phyloP scores from a whole-genome alignment of 2,329 filamentous ascomycete genomes.

The Didymella pomorum region DNA sequence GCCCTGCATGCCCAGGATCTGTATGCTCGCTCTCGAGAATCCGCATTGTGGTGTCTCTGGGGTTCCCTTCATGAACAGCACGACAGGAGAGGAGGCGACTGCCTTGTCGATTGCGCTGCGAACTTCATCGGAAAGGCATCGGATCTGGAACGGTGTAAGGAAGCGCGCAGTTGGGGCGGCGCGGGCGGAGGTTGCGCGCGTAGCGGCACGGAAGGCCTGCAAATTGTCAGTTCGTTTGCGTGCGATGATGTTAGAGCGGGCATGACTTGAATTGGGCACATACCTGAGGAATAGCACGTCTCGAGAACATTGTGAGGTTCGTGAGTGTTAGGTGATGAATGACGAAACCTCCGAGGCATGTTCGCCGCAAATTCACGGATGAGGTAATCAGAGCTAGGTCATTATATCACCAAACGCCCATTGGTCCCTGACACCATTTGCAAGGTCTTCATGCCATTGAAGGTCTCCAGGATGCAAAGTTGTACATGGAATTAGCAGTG shows the following conservation, averaged over 20 bases:
- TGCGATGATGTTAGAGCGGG: background rate
- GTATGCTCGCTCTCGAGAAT: conserved; percentile 93
- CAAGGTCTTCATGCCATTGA: background rate
- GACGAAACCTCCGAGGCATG: conserved; percentile 31
- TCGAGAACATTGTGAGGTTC: conserved; percentile 47
- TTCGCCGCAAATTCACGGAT: conserved; percentile 39
- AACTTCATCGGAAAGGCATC: conserved; percentile 82
- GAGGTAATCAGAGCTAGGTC: conserved; percentile 31
- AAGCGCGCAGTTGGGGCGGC: conserved; percentile 53
- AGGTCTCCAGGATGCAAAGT: background rate
- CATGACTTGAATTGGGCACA: background rate
- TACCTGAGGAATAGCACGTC: conserved; percentile 50
- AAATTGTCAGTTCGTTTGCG: conserved; percentile 17
- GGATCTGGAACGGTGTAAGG: conserved; percentile 59
- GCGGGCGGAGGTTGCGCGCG: conserved; percentile 39
- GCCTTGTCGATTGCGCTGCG: conserved; percentile 88
- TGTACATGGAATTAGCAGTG: background rate
- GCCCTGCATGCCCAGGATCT: conserved; percentile 92
- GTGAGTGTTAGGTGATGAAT: conserved; percentile 25
- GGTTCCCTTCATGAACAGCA: conserved; percentile 99
- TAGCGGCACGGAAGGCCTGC: conserved; percentile 48
- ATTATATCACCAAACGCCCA: conserved; percentile 24
- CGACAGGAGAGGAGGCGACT: conserved; percentile 85
- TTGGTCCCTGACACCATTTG: conserved; percentile 1
- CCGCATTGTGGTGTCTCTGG: conserved; percentile 96